Conservation (phyloP, 1,284 basidiomycete species). For the Boletus hoseneyae region DNA sequence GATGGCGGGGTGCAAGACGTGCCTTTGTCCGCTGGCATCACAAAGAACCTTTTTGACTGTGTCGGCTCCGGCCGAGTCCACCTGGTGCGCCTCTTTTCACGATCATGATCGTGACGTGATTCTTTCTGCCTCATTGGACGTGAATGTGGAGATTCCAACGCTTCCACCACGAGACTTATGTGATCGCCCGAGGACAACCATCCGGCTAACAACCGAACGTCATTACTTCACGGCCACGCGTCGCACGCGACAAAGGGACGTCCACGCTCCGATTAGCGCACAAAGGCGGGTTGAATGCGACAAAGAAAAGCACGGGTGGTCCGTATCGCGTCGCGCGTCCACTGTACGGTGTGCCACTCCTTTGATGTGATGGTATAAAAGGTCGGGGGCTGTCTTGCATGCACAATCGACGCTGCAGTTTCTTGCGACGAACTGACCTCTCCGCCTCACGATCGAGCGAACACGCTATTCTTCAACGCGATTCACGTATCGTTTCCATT, state of each 20-base stretch:
- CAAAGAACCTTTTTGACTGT: neutral
- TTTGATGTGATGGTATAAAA: slow-evolving; percentile 18
- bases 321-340: neutral
- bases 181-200: neutral
- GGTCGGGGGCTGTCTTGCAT: neutral
- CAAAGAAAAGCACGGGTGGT: slow-evolving; percentile 10
- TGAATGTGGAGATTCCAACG: slow-evolving; percentile 2
- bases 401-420: too few relatives aligned
- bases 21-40: neutral
- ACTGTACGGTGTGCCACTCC: slow-evolving; percentile 11
- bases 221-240: neutral
- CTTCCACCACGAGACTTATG: neutral
- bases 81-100: neutral
- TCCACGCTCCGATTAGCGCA: slow-evolving; percentile 1
- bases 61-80: neutral
- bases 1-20: too few relatives aligned
- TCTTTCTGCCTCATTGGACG: neutral
- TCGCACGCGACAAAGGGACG: slow-evolving; percentile 10
- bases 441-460: neutral
- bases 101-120: neutral
- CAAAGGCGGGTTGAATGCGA: slow-evolving; percentile 16
- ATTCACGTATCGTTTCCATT: neutral
- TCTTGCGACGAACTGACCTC: neutral
- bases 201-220: neutral
- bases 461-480: neutral